These are phyloP conservation scores for Citeromyces siamensis DNA, from an alignment of 1,139 yeast genomes.

Conservation along the genomic window DNA sequence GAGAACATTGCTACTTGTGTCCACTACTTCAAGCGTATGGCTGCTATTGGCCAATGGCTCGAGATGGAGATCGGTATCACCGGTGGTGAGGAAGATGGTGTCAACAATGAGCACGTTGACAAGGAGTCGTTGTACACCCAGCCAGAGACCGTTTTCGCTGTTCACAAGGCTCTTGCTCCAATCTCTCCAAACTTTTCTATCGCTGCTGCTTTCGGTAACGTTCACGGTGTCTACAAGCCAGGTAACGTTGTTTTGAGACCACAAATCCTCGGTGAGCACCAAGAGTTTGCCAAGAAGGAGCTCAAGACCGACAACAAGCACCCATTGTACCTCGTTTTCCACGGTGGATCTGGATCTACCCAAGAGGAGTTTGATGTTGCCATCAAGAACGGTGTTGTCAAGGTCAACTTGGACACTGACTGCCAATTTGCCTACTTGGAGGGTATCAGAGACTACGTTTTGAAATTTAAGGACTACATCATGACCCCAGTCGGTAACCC, in stretches of 20 bases:
- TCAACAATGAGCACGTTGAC: slow-evolving; percentile 90
- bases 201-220: slow-evolving; percentile 99
- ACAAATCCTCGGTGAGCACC: slow-evolving; percentile 92
- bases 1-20: slow-evolving; percentile 92
- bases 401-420: slow-evolving; percentile 99
- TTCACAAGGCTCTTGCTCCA: slow-evolving; percentile 80
- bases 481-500: slow-evolving; percentile 94
- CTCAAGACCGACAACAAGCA: slow-evolving; percentile 38
- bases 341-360: slow-evolving; percentile 99
- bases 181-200: slow-evolving; percentile 97
- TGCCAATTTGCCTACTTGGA: slow-evolving; percentile 94
- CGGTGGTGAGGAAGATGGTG: slow-evolving; percentile 99
- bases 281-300: slow-evolving; percentile 63
- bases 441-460: slow-evolving; percentile 96
- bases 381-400: slow-evolving; percentile 89
- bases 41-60: slow-evolving; percentile 93
- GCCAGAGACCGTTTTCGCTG: slow-evolving; percentile 91
- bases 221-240: slow-evolving; percentile 99
- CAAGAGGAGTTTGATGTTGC: slow-evolving; percentile 88
- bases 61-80: slow-evolving; percentile 99
- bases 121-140: slow-evolving; percentile 85
- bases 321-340: slow-evolving; percentile 98
- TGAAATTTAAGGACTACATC: slow-evolving; percentile 92
- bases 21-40: slow-evolving; percentile 89
- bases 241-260: slow-evolving; percentile 96